Evolutionary conservation across 2,329 filamentous ascomycete genomes (phyloP).

Genomic region (Colletotrichum lini): DNA sequence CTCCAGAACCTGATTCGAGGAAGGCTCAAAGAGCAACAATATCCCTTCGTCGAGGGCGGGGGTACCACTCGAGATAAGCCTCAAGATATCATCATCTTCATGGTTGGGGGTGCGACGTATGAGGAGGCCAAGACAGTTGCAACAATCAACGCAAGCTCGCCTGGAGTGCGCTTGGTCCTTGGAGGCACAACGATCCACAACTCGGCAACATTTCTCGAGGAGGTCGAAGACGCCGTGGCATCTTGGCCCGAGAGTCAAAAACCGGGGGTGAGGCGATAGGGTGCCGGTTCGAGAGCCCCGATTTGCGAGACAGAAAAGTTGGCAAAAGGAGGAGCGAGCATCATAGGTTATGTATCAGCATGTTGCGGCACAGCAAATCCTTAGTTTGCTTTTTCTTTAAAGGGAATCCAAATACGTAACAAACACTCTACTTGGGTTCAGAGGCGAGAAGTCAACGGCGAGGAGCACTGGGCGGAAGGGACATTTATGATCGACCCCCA

Average conservation of each 20-base stretch:
- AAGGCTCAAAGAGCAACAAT: slow-evolving; percentile 85
- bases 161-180: slow-evolving; percentile 89
- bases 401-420: not conserved
- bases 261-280: slow-evolving; percentile 45
- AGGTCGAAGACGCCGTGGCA: slow-evolving; percentile 89
- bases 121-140: slow-evolving; percentile 97
- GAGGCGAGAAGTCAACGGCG: not conserved
- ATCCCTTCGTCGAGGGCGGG: slow-evolving; percentile 93
- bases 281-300: not conserved
- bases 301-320: not conserved
- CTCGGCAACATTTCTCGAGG: slow-evolving; percentile 87
- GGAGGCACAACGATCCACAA: slow-evolving; percentile 93
- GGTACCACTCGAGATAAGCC: slow-evolving; percentile 93
- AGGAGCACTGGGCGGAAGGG: no score
- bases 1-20: slow-evolving; percentile 96
- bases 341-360: no score
- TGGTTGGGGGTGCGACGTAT: slow-evolving; percentile 93
- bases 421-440: no score
- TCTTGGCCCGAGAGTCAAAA: slow-evolving; percentile 81
- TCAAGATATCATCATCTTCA: slow-evolving; percentile 95
- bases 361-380: not conserved
- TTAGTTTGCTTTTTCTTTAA: not conserved
- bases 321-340: not conserved
- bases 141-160: slow-evolving; percentile 92
- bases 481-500: no score